Conservation (phyloP, 1,284 basidiomycete species). For the Abortiporus biennis region DNA sequence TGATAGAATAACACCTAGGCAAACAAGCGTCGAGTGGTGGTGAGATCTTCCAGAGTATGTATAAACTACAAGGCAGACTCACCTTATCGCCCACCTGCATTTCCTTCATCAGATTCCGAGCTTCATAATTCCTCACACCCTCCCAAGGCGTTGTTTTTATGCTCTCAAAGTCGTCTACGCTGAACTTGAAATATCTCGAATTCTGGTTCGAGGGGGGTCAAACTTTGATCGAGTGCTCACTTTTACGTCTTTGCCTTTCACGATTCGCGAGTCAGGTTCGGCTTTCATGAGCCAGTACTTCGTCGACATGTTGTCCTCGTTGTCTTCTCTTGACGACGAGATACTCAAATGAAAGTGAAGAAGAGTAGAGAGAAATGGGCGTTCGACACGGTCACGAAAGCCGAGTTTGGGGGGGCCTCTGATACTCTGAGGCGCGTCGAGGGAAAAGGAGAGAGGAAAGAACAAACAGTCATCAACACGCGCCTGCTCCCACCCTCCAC, state of each 20-base stretch:
- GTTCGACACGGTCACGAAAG: constrained; percentile 2
- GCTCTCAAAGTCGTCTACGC: constrained; percentile 83
- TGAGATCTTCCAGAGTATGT: constrained; percentile 4
- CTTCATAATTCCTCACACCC: constrained; percentile 88
- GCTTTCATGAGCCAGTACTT: constrained; percentile 85
- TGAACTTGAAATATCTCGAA: constrained; percentile 61
- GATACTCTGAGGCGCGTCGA: background rate
- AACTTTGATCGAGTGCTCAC: constrained; percentile 28
- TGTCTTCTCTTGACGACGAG: constrained; percentile 1
- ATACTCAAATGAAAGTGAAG: background rate
- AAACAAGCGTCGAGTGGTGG: constrained; percentile 5
- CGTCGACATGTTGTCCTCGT: constrained; percentile 15
- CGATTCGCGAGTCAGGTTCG: constrained; percentile 82
- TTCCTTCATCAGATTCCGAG: constrained; percentile 86
- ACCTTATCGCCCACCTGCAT: constrained; percentile 87
- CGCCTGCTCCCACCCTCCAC: background rate
- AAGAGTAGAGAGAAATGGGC: background rate
- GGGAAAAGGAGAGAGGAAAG: background rate
- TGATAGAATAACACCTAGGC: constrained; percentile 69
- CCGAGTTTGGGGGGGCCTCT: background rate
- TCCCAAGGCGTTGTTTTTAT: constrained; percentile 83
- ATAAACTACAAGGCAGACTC: constrained; percentile 13
- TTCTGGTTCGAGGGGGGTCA: constrained; percentile 4
- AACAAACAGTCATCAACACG: constrained; percentile 1
- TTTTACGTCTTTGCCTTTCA: constrained; percentile 89